Percentiles rank a stretch among this genome's conserved stretches.
These are phyloP conservation scores for Trichoderma asperelloides DNA, from an alignment of 495 filamentous ascomycete genomes.

Conservation along the genomic window DNA sequence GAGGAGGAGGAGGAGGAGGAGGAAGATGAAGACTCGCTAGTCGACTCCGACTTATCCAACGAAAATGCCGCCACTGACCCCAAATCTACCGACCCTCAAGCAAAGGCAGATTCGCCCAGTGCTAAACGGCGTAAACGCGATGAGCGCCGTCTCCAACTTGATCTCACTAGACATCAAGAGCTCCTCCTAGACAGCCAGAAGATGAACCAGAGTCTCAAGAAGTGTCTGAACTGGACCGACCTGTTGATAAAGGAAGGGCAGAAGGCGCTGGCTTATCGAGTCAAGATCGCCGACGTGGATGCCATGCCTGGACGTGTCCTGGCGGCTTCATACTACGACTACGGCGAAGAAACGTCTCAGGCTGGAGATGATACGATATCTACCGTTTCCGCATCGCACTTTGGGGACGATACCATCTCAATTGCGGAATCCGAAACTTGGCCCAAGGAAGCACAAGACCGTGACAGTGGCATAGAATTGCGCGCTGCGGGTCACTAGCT, in stretches of 20 bases:
- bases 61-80: slow-evolving; percentile 34
- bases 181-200: slow-evolving; percentile 81
- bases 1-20: slow-evolving; percentile 22
- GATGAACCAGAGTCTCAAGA: slow-evolving; percentile 85
- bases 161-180: slow-evolving; percentile 82
- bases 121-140: slow-evolving; percentile 49
- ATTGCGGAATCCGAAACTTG: slow-evolving; percentile 16
- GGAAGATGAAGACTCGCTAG: slow-evolving; percentile 17
- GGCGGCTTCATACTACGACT: slow-evolving; percentile 51
- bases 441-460: slow-evolving; percentile 35
- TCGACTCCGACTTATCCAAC: slow-evolving; percentile 27
- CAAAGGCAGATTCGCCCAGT: slow-evolving; percentile 24
- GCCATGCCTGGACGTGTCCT: slow-evolving; percentile 70
- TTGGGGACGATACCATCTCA: slow-evolving; percentile 19
- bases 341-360: slow-evolving; percentile 28
- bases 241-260: slow-evolving; percentile 80
- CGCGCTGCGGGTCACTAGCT: slow-evolving; percentile 23
- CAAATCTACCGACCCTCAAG: not conserved
- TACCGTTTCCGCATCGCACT: slow-evolving; percentile 9
- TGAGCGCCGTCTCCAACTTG: slow-evolving; percentile 67
- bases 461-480: slow-evolving; percentile 46
- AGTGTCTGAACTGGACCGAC: slow-evolving; percentile 81
- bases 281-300: slow-evolving; percentile 67
- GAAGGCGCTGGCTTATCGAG: slow-evolving; percentile 73
- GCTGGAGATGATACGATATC: slow-evolving; percentile 1